Evolutionary conservation across 768 basidiomycete genomes (phyloP), one percentile per base, ranked within the genome.

Genomic region (Panus rudis): DNA sequence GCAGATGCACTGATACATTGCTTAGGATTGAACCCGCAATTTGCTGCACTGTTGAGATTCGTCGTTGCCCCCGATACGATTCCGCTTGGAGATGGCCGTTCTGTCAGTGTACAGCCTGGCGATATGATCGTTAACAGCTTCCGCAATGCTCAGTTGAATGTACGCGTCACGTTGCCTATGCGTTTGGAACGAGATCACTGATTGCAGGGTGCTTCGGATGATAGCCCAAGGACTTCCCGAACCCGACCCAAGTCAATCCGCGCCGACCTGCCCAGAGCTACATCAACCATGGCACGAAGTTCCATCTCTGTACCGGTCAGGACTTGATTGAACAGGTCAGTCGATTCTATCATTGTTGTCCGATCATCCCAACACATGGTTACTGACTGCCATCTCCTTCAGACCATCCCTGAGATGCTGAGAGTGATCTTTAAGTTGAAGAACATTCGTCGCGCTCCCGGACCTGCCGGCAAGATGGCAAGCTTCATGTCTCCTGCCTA

Each of bases 371-470:
- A 3, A 38, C 13, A 4, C 13, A 8, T 28, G 16, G 13, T 23
- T 12, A 16, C 20, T 2, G 8, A 14, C 2, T 26, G 2, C 14
- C 4, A 12, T 20, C n/a, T n/a, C n/a, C n/a, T n/a, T n/a, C 37
- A 50, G 51, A 46, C 47, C 20, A 26, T 71, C 22, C 58, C 67
- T 4, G 71, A 74, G 48, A 66, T 70, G 28, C 52, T 77, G 39
- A 67, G 65, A 53, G 62, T 59, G n/a, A 58, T 78, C 24, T 73
- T 76, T 61, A 47, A 49, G 31, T 53, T 63, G 20, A 64, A 66
- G 49, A 72, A 72, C 49, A 46, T 76, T 26, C 67, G 70, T 19
- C 69, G 71, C 25, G 75, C 71, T 1, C 59, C 66, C 12, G 75
- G 73, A 1, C 52, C 61, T 37, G 57, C 67, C 10, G 77, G 76